phyloP scores from a whole-genome alignment of 2,329 filamentous ascomycete genomes.

The Alternaria triticina region DNA sequence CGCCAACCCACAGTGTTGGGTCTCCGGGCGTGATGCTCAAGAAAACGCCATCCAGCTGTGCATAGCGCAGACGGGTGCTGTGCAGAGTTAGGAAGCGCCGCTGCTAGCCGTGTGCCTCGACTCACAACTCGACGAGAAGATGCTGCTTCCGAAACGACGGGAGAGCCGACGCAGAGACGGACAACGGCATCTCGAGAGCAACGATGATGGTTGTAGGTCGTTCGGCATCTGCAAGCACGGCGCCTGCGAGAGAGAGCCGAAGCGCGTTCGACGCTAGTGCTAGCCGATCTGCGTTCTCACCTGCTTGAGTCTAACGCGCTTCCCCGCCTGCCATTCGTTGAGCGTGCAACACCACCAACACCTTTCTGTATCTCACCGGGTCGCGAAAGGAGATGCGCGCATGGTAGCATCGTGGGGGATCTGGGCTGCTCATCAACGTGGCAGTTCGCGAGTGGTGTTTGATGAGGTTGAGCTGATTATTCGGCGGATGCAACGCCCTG shows the following conservation, averaged over 20 bases:
- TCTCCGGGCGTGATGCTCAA: constrained; percentile 83
- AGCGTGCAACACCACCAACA: constrained; percentile 7
- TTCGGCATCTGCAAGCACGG: constrained; percentile 8
- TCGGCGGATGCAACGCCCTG: background rate
- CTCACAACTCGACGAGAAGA: constrained; percentile 82
- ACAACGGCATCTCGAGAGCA: constrained; percentile 30
- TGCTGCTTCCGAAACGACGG: constrained; percentile 72
- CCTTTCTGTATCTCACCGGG: background rate
- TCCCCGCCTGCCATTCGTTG: background rate
- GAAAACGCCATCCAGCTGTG: constrained; percentile 85
- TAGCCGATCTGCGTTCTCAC: constrained; percentile 15
- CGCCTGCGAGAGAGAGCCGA: background rate
- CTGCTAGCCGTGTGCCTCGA: constrained; percentile 24
- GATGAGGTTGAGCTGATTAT: background rate
- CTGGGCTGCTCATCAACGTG: constrained; percentile 19
- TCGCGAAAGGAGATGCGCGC: constrained; percentile 23
- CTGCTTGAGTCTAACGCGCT: constrained; percentile 5
- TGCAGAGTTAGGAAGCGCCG: constrained; percentile 31
- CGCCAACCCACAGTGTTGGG: constrained; percentile 84
- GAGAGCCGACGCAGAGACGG: constrained; percentile 32
- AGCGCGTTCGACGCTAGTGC: constrained; percentile 13
- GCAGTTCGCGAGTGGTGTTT: constrained; percentile 4
- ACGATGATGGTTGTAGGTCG: constrained; percentile 8
- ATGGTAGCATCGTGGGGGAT: constrained; percentile 5
- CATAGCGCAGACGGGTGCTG: constrained; percentile 80